Conservation (phyloP, 495 filamentous ascomycete genomes). For the Annulohypoxylon stygium region DNA sequence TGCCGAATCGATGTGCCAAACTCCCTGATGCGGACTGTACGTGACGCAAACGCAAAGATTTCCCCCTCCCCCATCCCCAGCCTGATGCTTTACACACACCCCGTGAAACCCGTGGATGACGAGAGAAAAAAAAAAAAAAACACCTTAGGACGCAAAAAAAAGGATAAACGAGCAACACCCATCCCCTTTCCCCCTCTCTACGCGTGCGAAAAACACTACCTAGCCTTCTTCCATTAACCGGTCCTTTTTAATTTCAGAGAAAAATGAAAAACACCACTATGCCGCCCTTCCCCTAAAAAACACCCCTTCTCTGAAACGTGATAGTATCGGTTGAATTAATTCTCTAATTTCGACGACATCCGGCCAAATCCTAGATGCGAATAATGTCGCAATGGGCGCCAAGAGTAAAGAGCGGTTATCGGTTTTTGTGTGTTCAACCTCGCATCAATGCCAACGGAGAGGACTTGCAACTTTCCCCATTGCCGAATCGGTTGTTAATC, state of each 20-base stretch:
- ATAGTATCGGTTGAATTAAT: not conserved
- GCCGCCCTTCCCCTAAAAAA: constrained; percentile 19
- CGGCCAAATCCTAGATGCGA: not conserved
- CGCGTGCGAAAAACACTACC: constrained; percentile 19
- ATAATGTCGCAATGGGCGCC: not conserved
- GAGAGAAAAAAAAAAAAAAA: not conserved
- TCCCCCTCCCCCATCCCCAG: constrained; percentile 18
- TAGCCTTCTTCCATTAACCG: constrained; percentile 37
- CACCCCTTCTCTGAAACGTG: constrained; percentile 26
- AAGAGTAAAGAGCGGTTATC: not conserved
- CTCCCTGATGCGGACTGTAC: constrained; percentile 41
- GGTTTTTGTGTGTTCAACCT: not conserved
- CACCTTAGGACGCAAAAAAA: not conserved
- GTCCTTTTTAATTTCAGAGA: constrained; percentile 17
- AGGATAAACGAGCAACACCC: constrained; percentile 3
- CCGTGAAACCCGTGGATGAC: constrained; percentile 1
- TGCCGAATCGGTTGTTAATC: not conserved
- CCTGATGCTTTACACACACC: constrained; percentile 40
- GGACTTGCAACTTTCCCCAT: not conserved
- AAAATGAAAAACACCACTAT: constrained; percentile 36
- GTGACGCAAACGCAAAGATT: constrained; percentile 1
- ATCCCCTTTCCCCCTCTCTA: constrained; percentile 32
- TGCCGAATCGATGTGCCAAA: constrained; percentile 41
- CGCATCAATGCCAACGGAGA: not conserved
- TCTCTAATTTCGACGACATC: too few relatives aligned